Percentiles rank a stretch among this genome's conserved stretches.
These are phyloP conservation scores for Parathielavia appendiculata DNA, from an alignment of 495 filamentous ascomycete genomes.

Conservation along the genomic window DNA sequence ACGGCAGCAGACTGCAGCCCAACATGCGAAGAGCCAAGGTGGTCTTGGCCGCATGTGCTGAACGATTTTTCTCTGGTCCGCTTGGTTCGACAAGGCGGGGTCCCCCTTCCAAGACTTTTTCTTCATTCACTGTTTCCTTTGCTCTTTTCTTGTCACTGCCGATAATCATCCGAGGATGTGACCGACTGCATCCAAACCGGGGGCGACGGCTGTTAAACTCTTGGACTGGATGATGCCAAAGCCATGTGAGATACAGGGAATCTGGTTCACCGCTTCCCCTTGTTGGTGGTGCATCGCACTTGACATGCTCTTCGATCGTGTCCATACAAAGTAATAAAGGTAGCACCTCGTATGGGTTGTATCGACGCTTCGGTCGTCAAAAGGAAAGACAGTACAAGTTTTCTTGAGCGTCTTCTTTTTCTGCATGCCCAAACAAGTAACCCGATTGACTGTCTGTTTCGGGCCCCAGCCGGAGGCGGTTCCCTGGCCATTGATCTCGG, in stretches of 20 bases:
- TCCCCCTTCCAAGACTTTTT: neutral
- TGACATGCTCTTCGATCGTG: too few relatives aligned
- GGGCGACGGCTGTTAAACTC: neutral
- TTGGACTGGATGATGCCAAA: neutral
- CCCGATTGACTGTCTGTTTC: too few relatives aligned
- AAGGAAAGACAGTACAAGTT: too few relatives aligned
- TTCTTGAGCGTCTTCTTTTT: neutral
- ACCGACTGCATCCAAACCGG: neutral
- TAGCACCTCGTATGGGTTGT: neutral
- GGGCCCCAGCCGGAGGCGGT: too few relatives aligned
- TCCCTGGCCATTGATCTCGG: neutral
- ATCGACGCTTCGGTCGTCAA: constrained; percentile 10
- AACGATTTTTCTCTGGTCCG: constrained; percentile 7
- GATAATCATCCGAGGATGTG: neutral
- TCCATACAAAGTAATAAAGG: neutral
- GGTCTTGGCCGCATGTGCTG: constrained; percentile 6
- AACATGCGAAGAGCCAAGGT: neutral
- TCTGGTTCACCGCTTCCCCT: neutral
- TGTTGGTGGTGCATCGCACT: neutral
- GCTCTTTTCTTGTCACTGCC: neutral
- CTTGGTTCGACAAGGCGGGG: constrained; percentile 3
- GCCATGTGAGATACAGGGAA: too few relatives aligned
- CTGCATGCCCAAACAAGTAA: neutral
- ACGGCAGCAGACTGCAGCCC: neutral
- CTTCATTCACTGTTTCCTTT: neutral